Conservation (phyloP, 2,329 filamentous ascomycete species). For the Graphilbum sp. region DNA sequence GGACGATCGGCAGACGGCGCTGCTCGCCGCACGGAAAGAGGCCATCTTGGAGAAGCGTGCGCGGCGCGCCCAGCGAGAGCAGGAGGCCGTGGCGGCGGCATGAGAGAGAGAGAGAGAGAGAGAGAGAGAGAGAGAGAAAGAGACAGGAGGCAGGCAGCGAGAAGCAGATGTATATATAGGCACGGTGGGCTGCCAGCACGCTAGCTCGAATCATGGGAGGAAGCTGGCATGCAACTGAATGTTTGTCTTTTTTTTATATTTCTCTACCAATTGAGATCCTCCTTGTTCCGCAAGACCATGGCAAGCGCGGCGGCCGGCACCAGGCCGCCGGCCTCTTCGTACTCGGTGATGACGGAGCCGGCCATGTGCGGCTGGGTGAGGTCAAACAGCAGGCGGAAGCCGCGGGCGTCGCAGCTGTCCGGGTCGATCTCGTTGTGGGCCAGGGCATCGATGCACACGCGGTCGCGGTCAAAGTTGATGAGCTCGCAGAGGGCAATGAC, state of each 20-base stretch:
- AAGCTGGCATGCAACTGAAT: too few relatives aligned
- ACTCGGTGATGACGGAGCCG: conserved; percentile 78
- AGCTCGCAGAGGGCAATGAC: conserved; percentile 88
- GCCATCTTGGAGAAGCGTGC: conserved; percentile 77
- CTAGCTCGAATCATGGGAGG: too few relatives aligned
- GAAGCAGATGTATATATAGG: too few relatives aligned
- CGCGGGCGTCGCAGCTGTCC: conserved; percentile 42
- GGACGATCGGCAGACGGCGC: conserved; percentile 62
- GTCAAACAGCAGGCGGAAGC: conserved; percentile 66
- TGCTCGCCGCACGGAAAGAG: conserved; percentile 65
- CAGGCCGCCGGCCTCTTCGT: conserved; percentile 80
- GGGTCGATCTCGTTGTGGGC: conserved; percentile 85
- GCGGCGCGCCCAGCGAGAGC: conserved; percentile 53
- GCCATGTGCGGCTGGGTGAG: conserved; percentile 79
- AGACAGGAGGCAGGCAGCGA: too few relatives aligned
- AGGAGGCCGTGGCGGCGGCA: conserved; percentile 10
- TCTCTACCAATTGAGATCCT: conserved; percentile 29
- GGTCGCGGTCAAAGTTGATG: conserved; percentile 77
- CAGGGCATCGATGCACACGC: conserved; percentile 80
- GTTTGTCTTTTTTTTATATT: too few relatives aligned
- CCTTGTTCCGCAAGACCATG: conserved; percentile 37
- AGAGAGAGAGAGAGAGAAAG: not conserved
- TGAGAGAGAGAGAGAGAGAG: not conserved
- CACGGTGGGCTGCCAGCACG: too few relatives aligned
- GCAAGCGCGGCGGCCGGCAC: conserved; percentile 77